Evolutionary conservation across 805 yeast species (phyloP), one percentile per base, ranked within the genome.

Genomic region (Zygotorulaspora sp.): DNA sequence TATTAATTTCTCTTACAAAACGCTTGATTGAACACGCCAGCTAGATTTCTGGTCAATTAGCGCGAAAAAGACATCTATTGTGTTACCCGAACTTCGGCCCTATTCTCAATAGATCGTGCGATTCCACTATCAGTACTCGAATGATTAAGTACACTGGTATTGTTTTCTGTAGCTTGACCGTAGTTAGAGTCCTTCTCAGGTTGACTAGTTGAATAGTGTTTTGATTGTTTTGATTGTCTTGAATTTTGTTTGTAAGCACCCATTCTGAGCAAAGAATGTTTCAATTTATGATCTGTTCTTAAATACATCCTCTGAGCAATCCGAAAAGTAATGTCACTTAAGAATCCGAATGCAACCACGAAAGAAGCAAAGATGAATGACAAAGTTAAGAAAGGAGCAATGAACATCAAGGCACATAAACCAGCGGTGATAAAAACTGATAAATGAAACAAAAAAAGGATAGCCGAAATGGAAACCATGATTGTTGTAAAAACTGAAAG

Each of bases 331-430:
- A 48, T n/a, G 24, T 55, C 56, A 39, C 61, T 55, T 30, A 55
- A 29, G 27, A 57, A 50, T 11, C 62, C 63, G 32, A 57, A 49
- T 3, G 50, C 27, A 1, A 59, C 53, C 9, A 55, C 57, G 10
- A 50, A 52, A 2, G 52, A 38, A 1, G 63, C 63, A 32, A 58
- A 57, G 8, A 50, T 29, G 32, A 56, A 47, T 3, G 65, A 58
- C 3, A 49, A 27, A 1, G 44, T 38, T 30, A 61, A 30, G 24
- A 59, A 38, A 16, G 65, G 65, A 2, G 55, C 33, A 18, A 61
- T 50, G 18, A 59, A 45, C 9, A 54, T 16, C 2, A 58, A 40
- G 3, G 63, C 53, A 2, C 44, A 12, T n/a, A 47, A 19, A 3
- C 50, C 52, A 16, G 55, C 41, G 3, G 39, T 23, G 10, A 56